Evolutionary conservation across 2,329 filamentous ascomycete species (phyloP).

Genomic region (Tolypocladium capitatum): DNA sequence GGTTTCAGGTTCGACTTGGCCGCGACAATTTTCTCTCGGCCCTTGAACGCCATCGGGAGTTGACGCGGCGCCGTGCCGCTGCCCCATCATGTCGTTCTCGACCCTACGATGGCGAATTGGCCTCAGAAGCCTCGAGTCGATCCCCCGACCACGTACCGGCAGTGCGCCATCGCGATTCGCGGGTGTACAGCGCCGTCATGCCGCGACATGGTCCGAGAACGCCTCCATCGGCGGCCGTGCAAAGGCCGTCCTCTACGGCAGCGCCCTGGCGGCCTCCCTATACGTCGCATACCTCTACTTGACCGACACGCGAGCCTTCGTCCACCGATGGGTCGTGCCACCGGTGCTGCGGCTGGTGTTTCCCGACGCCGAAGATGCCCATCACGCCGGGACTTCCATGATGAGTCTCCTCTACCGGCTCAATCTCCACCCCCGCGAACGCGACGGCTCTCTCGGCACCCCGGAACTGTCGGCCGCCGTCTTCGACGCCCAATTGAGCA

Average conservation of each 20-base stretch:
- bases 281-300: conserved; percentile 49
- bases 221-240: conserved; percentile 16
- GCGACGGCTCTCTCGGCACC: conserved; percentile 31
- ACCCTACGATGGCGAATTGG: conserved; percentile 5
- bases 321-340: conserved; percentile 56
- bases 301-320: conserved; percentile 61
- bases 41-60: conserved; percentile 6
- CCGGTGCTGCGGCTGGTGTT: conserved; percentile 52
- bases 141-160: conserved; percentile 1
- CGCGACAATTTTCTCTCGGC: not conserved
- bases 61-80: conserved; percentile 2
- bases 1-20: not conserved
- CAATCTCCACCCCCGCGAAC: conserved; percentile 70
- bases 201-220: conserved; percentile 17
- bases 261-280: conserved; percentile 26
- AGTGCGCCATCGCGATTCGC: conserved; percentile 1
- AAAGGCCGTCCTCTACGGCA: conserved; percentile 26
- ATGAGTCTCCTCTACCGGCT: conserved; percentile 62
- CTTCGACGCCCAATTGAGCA: conserved; percentile 64
- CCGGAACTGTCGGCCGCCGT: conserved; percentile 34
- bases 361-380: conserved; percentile 81
- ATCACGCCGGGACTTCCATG: conserved; percentile 60
- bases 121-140: conserved; percentile 4
- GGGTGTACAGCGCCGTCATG: conserved; percentile 14
- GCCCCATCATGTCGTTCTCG: conserved; percentile 5